Evolutionary conservation across 2,329 filamentous ascomycete species (phyloP).

Genomic region (Colletotrichum paranaense): DNA sequence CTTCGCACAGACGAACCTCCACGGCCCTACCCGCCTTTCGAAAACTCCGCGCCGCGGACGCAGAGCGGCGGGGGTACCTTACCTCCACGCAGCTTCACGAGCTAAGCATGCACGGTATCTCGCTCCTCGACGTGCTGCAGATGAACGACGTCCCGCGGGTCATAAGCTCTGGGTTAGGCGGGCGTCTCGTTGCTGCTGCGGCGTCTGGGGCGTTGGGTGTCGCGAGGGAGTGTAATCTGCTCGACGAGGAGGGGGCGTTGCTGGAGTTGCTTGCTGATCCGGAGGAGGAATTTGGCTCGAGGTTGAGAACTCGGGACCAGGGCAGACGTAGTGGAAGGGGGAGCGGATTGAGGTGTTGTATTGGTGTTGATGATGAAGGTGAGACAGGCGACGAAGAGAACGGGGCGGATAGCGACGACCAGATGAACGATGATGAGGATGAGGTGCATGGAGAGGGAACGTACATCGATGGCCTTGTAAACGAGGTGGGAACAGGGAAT

Average conservation of each 20-base stretch:
- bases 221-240: constrained; percentile 4
- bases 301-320: background rate
- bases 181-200: constrained; percentile 4
- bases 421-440: too few species aligned
- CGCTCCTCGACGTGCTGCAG: constrained; percentile 12
- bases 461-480: background rate
- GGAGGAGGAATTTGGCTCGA: background rate
- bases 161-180: background rate
- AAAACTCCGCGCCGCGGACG: constrained; percentile 13
- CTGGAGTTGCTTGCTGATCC: constrained; percentile 5
- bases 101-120: constrained; percentile 4
- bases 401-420: background rate
- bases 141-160: constrained; percentile 19
- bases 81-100: constrained; percentile 6
- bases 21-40: constrained; percentile 20
- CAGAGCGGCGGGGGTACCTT: background rate
- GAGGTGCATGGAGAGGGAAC: background rate
- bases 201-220: constrained; percentile 6
- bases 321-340: background rate
- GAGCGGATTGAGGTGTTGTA: constrained; percentile 15
- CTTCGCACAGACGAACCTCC: background rate
- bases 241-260: constrained; percentile 13
- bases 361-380: background rate
- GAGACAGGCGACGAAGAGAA: background rate
- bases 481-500: background rate